A percentile compares a stretch with the other conserved stretches of the same genome.
phyloP scores from a whole-genome alignment of 495 filamentous ascomycete species.

The Penicillium cinerascens region DNA sequence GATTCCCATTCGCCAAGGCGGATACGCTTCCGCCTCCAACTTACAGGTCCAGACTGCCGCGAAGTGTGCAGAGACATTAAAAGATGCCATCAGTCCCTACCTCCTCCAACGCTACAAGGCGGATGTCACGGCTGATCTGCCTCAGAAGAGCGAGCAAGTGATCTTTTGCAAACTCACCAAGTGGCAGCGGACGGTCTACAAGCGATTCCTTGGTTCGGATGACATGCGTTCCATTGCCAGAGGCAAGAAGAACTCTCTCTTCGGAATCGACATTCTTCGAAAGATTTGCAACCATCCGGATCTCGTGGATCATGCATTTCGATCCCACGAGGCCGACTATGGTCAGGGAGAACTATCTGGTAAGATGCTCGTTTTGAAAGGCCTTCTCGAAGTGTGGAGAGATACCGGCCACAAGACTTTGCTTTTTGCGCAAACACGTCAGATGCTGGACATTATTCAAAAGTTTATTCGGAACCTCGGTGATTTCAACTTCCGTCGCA shows the following conservation, averaged over 20 bases:
- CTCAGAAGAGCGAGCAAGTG: conserved; percentile 91
- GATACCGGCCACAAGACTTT: conserved; percentile 84
- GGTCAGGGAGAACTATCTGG: conserved; percentile 73
- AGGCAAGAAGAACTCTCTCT: conserved; percentile 72
- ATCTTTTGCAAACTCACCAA: conserved; percentile 89
- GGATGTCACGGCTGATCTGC: conserved; percentile 89
- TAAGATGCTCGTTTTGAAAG: conserved; percentile 91
- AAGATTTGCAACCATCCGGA: conserved; percentile 99
- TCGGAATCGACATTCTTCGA: conserved; percentile 83
- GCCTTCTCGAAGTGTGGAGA: conserved; percentile 81
- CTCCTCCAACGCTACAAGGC: conserved; percentile 90
- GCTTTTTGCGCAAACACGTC: conserved; percentile 83
- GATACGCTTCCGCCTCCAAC: conserved; percentile 90
- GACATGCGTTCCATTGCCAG: conserved; percentile 76
- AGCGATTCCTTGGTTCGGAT: conserved; percentile 72
- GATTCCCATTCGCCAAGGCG: conserved; percentile 83
- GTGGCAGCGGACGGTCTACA: conserved; percentile 71
- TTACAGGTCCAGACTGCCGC: conserved; percentile 87
- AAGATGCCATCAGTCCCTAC: conserved; percentile 87
- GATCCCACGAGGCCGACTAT: conserved; percentile 62
- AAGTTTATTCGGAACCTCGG: conserved; percentile 63
- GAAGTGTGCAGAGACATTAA: conserved; percentile 84
- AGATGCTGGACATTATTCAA: conserved; percentile 92
- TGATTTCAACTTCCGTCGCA: conserved; percentile 75
- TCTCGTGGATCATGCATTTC: conserved; percentile 61